Evolutionary conservation across 2,329 filamentous ascomycete species (phyloP), one percentile per base, ranked within the genome.

Genomic region (Pestalotiopsis sp.): DNA sequence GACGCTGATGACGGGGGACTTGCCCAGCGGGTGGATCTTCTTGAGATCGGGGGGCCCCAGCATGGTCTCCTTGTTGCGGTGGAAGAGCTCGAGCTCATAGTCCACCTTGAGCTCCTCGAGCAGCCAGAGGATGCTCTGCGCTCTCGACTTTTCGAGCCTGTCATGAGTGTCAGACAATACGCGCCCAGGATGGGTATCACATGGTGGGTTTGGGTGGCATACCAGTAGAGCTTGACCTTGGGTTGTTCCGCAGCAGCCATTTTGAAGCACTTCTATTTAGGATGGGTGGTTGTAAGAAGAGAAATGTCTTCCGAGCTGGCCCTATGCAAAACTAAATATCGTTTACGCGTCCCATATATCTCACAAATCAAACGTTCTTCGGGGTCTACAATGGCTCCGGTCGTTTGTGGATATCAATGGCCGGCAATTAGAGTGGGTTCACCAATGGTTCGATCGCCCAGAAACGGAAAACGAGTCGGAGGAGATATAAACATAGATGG

Each of bases 51-150:
- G 83, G 3, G 93, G 93, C 1, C 95, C 95, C n/a, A 93, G 84
- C 74, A 84, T 86, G 67, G 91, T 87, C 68, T 83, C 76, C 67
- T 80, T 82, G 71, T 84, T 78, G 66, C 95, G 91, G 79, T 93
- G 93, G 85, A 92, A 96, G 67, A 92, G 86, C 76, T 95, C 89
- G 69, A 98, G 82, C 70, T 95, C 89, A 81, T 97, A 97, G 36
- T 91, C 86, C 41, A 97, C 80, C 58, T 92, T 86, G 70, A 96
- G 90, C 80, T 95, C 93, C 78, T 96, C 93, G 58, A 97, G 87
- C 6, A 97, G 90, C 93, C 93, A 97, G 59, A 96, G 83, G 69
- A 95, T 92, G 71, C 93, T 90, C 80, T 97, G 93, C 13, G 93
- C 90, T 73, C 94, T 92, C 68, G 94, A 97, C 74, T 92, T 85